A percentile compares a stretch with the other conserved stretches of the same genome.
phyloP scores from a whole-genome alignment of 2,329 filamentous ascomycete species.

The Fusarium mundagurra region DNA sequence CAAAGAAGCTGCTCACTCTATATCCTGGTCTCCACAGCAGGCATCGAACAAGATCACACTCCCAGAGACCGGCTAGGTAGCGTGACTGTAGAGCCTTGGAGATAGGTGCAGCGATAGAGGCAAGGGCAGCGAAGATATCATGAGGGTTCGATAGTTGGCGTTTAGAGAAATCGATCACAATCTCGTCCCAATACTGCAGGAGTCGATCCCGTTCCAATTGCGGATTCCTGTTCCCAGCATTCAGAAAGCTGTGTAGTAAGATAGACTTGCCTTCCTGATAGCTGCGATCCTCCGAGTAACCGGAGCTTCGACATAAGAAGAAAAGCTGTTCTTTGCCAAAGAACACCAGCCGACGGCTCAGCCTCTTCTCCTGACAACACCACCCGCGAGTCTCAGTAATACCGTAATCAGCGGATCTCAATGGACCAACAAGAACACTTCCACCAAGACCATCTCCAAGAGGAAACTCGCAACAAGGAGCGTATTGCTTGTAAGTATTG shows the following conservation, averaged over 20 bases:
- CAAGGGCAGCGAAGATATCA: slow-evolving; percentile 18
- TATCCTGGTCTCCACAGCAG: slow-evolving; percentile 12
- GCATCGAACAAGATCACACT: neutral
- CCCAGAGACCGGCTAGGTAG: slow-evolving; percentile 23
- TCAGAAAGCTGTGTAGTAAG: neutral
- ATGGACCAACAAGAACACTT: neutral
- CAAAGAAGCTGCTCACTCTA: neutral
- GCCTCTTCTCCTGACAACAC: slow-evolving; percentile 17
- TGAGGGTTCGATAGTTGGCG: slow-evolving; percentile 17
- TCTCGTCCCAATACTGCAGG: neutral
- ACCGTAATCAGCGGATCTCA: neutral
- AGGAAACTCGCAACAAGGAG: slow-evolving; percentile 2
- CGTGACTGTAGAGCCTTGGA: neutral
- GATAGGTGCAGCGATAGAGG: neutral
- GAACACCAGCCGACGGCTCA: neutral
- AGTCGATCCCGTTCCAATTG: neutral
- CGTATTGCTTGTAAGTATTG: neutral
- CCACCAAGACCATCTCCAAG: neutral
- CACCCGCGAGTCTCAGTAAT: slow-evolving; percentile 7
- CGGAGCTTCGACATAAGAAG: neutral
- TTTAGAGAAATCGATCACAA: neutral
- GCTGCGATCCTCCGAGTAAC: neutral
- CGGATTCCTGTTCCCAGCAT: neutral
- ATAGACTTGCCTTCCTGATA: neutral
- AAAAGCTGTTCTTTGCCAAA: slow-evolving; percentile 10